Base-by-base conservation (phyloP, 345 rosid genomes). In the Gossypioides kirkii region DNA sequence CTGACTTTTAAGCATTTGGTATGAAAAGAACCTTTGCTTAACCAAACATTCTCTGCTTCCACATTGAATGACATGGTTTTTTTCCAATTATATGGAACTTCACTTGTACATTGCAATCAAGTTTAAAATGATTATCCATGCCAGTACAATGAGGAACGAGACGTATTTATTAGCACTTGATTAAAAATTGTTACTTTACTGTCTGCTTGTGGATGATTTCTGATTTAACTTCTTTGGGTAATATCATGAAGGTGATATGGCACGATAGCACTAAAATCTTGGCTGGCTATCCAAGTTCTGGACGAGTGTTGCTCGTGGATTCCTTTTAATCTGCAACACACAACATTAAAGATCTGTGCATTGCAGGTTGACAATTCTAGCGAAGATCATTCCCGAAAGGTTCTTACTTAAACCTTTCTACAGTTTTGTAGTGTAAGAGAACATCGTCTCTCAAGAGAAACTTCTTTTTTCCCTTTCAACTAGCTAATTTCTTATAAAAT, bases 371-470 rank as follows among this genome's bases (percentile, higher is more conserved):
- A 80, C 26, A 61, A 52, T 76, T 68, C 56, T 26, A 50, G 41
- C 14, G 55, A 46, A 28, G 54, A n/a, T 77, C 49, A 26, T 58
- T 43, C 26, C 13, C 32, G 75, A 38, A 64, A 42, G 85, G 77
- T 76, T 66, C 70, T 54, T 54, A 18, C 70, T 41, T 28, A 50
- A 32, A 73, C 77, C 79, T 54, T 55, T 74, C 76, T 50, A 62
- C 52, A 80, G 77, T 81, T 84, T 84, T 81, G 87, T 80, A 84
- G 84, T n/a, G 69, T 77, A 70, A 77, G 76, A 75, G 54, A 38
- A 59, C 55, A 10, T 52, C 65, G 42, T 60, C 28, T 17, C 61
- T 10, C 18, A 32, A 50, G 74, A 66, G 78, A 73, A 47, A 71
- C 66, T 69, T 75, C 62, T 59, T 28, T 36, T 18, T 18, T 18